Evolutionary conservation across 2,329 filamentous ascomycete genomes (phyloP).

Genomic region (Leptosphaerulina australis): DNA sequence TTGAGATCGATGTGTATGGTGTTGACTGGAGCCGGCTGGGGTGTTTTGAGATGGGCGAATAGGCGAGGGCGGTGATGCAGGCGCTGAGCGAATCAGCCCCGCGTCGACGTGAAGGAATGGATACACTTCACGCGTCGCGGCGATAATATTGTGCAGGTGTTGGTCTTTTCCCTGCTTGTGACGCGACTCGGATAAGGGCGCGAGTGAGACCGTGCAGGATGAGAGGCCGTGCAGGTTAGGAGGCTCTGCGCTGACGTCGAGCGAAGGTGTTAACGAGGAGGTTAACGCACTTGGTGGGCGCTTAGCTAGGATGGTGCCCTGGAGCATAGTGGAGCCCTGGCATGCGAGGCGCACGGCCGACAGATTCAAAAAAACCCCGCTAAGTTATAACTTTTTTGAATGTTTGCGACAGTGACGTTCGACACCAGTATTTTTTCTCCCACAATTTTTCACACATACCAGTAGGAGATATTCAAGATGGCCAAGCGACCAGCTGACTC

Average conservation of each 20-base stretch:
- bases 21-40: slow-evolving; percentile 26
- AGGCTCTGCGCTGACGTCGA: slow-evolving; percentile 18
- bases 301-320: background rate
- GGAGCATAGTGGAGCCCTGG: background rate
- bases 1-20: slow-evolving; percentile 2
- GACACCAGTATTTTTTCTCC: no score
- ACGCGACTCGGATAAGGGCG: slow-evolving; percentile 17
- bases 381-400: slow-evolving; percentile 4
- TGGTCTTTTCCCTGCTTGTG: slow-evolving; percentile 1
- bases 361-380: slow-evolving; percentile 8
- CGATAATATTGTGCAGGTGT: slow-evolving; percentile 10
- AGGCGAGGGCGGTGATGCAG: slow-evolving; percentile 24
- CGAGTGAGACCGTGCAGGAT: slow-evolving; percentile 8
- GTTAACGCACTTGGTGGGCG: background rate
- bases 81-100: slow-evolving; percentile 34
- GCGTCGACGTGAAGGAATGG: slow-evolving; percentile 30
- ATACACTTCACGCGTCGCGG: slow-evolving; percentile 35
- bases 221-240: slow-evolving; percentile 5
- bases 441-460: background rate
- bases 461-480: slow-evolving; percentile 52
- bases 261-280: background rate
- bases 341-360: background rate
- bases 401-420: slow-evolving; percentile 7
- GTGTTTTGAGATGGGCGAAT: slow-evolving; percentile 33
- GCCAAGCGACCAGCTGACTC: slow-evolving; percentile 65